Evolutionary conservation across 352 stramenopile genomes (phyloP).

Genomic region (Aphanomyces euteiches): DNA sequence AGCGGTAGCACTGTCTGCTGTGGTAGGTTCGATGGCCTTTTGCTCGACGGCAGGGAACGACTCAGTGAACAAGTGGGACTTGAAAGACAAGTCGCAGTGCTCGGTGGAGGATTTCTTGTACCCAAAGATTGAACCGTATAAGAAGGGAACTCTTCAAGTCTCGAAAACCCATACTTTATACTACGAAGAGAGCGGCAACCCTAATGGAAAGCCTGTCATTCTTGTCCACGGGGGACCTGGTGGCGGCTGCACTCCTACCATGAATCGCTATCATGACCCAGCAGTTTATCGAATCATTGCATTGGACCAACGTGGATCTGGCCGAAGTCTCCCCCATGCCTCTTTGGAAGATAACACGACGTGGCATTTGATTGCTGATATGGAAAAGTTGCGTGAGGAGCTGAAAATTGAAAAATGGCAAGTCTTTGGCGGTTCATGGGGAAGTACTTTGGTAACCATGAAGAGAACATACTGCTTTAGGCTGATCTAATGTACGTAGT

Average conservation of each 20-base stretch:
- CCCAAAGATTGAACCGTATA: conserved; percentile 76
- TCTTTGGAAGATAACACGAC: conserved; percentile 89
- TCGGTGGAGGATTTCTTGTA: conserved; percentile 69
- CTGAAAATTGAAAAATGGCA: conserved; percentile 89
- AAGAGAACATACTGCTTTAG: too few species aligned
- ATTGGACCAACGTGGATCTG: conserved; percentile 91
- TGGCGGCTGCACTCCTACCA: conserved; percentile 79
- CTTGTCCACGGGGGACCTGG: conserved; percentile 93
- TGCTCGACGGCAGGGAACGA: conserved; percentile 10
- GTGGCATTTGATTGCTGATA: conserved; percentile 90
- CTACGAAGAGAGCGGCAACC: conserved; percentile 88
- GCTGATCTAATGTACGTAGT: conserved; percentile 33
- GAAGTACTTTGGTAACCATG: conserved; percentile 75
- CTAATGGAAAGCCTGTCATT: conserved; percentile 86
- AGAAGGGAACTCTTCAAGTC: conserved; percentile 74
- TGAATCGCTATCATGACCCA: conserved; percentile 91
- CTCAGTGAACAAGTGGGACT: conserved; percentile 19
- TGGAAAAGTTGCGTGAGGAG: conserved; percentile 85
- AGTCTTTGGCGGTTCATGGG: conserved; percentile 94
- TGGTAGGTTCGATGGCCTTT: not conserved
- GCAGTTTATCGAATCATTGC: conserved; percentile 89
- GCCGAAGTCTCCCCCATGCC: conserved; percentile 81
- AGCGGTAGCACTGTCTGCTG: not conserved
- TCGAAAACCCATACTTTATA: conserved; percentile 84
- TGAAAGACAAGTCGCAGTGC: conserved; percentile 23